phyloP scores from a whole-genome alignment of 1,139 yeast genomes.

The Zhuliangozyma blackwelliae region DNA sequence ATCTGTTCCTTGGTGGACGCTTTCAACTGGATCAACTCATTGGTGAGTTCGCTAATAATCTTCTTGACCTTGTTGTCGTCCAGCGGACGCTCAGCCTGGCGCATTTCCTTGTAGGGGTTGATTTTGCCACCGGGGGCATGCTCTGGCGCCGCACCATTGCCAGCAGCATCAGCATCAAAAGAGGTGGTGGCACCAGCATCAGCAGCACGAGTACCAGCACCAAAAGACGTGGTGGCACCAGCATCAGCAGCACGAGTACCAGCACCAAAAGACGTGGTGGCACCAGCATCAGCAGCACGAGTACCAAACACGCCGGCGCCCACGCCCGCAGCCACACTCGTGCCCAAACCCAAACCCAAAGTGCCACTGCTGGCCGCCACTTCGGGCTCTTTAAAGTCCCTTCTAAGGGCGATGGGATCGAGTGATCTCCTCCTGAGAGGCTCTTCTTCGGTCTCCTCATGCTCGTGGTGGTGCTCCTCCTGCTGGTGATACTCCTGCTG shows the following conservation, averaged over 20 bases:
- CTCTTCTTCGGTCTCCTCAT: no score
- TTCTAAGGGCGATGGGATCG: conserved; percentile 5
- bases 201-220: no score
- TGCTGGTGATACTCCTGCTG: no score
- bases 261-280: no score
- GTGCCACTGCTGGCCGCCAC: conserved; percentile 1
- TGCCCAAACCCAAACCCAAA: no score
- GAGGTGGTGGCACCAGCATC: no score
- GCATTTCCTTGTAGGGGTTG: conserved; percentile 15
- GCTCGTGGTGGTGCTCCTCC: no score
- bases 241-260: conserved; percentile 8
- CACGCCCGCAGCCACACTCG: no score
- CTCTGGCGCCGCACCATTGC: conserved; percentile 6
- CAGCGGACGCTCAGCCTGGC: conserved; percentile 2
- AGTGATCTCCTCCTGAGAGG: conserved; percentile 11
- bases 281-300: no score
- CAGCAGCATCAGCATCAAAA: conserved; percentile 11
- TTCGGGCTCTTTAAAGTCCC: conserved; percentile 1
- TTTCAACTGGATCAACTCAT: conserved; percentile 44
- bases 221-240: conserved; percentile 11
- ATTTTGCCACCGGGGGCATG: conserved; percentile 3
- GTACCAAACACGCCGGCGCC: no score
- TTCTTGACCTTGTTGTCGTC: conserved; percentile 21
- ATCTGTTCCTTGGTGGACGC: conserved; percentile 47
- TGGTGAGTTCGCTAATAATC: conserved; percentile 39